phyloP scores from a whole-genome alignment of 1,284 basidiomycete species.

The Amylostereum areolatum region DNA sequence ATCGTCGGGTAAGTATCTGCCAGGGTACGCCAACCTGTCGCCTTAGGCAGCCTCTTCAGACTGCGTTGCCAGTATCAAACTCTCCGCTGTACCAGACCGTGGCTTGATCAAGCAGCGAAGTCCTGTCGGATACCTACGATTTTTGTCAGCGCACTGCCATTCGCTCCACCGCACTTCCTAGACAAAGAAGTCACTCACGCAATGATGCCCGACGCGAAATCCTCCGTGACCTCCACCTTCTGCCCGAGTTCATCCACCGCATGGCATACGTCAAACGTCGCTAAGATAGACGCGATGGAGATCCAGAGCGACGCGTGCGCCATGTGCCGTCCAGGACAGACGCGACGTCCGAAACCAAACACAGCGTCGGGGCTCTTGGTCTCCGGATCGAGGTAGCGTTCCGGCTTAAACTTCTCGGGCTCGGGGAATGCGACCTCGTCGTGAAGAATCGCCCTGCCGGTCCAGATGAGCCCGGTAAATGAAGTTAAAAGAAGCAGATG shows the following conservation, averaged over 20 bases:
- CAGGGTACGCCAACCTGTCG: too few relatives aligned
- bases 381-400: constrained; percentile 13
- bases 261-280: constrained; percentile 22
- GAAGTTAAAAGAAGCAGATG: constrained; percentile 4
- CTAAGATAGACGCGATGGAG: constrained; percentile 20
- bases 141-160: too few relatives aligned
- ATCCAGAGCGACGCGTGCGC: constrained; percentile 27
- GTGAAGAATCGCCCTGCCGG: constrained; percentile 12
- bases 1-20: too few relatives aligned
- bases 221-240: constrained; percentile 17
- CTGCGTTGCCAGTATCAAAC: constrained; percentile 10
- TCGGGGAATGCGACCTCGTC: constrained; percentile 10
- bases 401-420: constrained; percentile 12
- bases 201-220: constrained; percentile 15
- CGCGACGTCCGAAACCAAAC: constrained; percentile 16
- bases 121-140: constrained; percentile 9
- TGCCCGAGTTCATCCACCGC: constrained; percentile 18
- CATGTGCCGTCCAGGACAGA: constrained; percentile 24
- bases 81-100: constrained; percentile 11
- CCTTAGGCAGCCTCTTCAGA: too few relatives aligned
- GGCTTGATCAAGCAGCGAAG: constrained; percentile 13
- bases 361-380: constrained; percentile 5
- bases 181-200: constrained; percentile 8
- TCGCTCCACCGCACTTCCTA: too few relatives aligned
- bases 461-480: background rate